A percentile compares a stretch with the other conserved stretches of the same genome.
Conservation (phyloP, 345 rosid species). For the Geranium rotundifolium region DNA sequence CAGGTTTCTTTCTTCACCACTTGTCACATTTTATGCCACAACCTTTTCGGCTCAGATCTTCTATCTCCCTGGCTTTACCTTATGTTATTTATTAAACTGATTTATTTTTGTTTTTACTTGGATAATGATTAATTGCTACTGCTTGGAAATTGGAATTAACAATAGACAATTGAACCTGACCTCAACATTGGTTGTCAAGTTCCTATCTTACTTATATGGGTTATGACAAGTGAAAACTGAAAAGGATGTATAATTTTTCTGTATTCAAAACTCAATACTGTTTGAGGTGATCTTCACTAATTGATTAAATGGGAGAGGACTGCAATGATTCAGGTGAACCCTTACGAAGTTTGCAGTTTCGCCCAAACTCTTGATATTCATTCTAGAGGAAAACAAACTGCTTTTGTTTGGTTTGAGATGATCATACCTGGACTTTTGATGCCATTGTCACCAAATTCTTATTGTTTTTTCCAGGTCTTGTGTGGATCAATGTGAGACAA, state of each 20-base stretch:
- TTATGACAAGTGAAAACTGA: neutral
- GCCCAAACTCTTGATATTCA: neutral
- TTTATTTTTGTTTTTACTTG: too few species aligned
- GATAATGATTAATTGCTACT: too few species aligned
- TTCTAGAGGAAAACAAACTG: neutral
- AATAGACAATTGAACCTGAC: neutral
- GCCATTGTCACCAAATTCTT: constrained; percentile 2
- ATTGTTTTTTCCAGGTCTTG: constrained; percentile 42
- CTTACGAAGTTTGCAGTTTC: too few species aligned
- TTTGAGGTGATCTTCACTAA: neutral
- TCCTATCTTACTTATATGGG: too few species aligned
- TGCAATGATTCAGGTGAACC: neutral
- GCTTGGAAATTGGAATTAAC: too few species aligned
- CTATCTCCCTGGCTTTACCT: too few species aligned
- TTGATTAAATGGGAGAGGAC: neutral
- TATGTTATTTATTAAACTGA: too few species aligned
- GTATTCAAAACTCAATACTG: neutral
- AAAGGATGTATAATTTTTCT: neutral
- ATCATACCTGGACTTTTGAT: neutral
- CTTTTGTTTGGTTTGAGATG: neutral
- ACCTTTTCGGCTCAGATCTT: too few species aligned
- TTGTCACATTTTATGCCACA: neutral
- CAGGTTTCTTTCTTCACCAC: constrained; percentile 29
- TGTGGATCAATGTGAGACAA: constrained; percentile 58
- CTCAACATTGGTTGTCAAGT: neutral